phyloP scores from a whole-genome alignment of 1,284 basidiomycete genomes.

The Cutaneotrichosporon sp. region DNA sequence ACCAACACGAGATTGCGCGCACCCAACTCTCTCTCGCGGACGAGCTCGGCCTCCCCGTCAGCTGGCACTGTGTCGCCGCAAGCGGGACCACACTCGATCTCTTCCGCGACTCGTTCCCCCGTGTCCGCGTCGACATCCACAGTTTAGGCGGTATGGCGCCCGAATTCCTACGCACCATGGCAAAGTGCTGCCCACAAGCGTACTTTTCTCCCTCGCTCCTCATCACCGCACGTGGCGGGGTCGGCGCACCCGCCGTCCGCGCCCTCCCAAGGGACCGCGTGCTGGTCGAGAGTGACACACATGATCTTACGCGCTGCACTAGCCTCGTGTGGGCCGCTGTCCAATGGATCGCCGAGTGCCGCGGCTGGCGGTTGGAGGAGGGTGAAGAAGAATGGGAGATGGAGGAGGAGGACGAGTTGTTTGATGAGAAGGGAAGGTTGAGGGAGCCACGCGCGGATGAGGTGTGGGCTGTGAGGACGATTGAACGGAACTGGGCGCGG shows the following conservation, averaged over 20 bases:
- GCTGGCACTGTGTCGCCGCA: conserved; percentile 54
- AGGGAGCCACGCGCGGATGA: conserved; percentile 14
- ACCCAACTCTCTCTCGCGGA: conserved; percentile 53
- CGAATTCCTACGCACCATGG: conserved; percentile 20
- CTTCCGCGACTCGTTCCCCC: conserved; percentile 41
- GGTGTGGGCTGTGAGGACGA: conserved; percentile 38
- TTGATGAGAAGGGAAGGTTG: conserved; percentile 22
- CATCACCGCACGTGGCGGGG: conserved; percentile 49
- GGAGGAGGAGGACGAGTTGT: conserved; percentile 30
- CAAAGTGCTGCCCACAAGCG: conserved; percentile 46
- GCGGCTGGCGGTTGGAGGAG: conserved; percentile 48
- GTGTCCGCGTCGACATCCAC: conserved; percentile 52
- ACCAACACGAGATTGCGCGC: conserved; percentile 50
- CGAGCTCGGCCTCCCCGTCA: conserved; percentile 50
- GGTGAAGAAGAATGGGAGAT: conserved; percentile 29
- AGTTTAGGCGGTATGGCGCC: conserved; percentile 44
- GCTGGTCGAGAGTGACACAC: conserved; percentile 54
- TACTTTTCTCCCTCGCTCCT: conserved; percentile 55
- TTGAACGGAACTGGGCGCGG: conserved; percentile 53
- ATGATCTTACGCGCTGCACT: conserved; percentile 39
- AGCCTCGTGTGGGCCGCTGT: conserved; percentile 46
- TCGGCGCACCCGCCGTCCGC: conserved; percentile 44
- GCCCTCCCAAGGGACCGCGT: conserved; percentile 46
- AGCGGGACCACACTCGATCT: conserved; percentile 50
- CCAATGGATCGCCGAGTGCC: conserved; percentile 43